A percentile compares a stretch with the other conserved stretches of the same genome.
Conservation (phyloP, 306 rosid genomes). For the Gillenia trifoliata region DNA sequence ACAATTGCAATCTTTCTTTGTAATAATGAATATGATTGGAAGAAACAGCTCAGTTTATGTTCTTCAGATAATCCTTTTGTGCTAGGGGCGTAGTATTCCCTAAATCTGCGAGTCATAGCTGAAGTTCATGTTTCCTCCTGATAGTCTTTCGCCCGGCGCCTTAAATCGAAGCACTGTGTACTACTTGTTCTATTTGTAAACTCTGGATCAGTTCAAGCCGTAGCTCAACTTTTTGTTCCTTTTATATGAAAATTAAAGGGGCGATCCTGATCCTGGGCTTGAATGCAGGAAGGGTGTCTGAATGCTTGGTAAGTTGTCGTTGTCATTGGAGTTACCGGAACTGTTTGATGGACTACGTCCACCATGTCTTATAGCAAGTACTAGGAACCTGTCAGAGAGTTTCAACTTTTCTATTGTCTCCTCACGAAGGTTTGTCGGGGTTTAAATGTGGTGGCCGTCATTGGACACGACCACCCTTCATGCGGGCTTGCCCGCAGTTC, state of each 20-base stretch:
- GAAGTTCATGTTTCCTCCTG: neutral
- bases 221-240: neutral
- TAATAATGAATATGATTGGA: neutral
- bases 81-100: neutral
- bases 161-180: neutral
- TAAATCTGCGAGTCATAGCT: neutral
- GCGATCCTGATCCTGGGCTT: neutral
- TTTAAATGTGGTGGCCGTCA: neutral
- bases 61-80: neutral
- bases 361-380: too few species aligned
- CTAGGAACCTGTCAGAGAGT: neutral
- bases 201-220: neutral
- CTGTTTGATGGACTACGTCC: neutral
- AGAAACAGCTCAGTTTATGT: neutral
- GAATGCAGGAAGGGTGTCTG: neutral
- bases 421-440: neutral
- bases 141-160: neutral
- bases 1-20: neutral
- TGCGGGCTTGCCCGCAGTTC: neutral
- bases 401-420: neutral
- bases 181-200: neutral
- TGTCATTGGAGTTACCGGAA: neutral
- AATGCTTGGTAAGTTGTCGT: neutral
- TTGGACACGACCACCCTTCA: slow-evolving; percentile 10
- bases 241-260: neutral